These are phyloP conservation scores for Cercospora canescens DNA, from an alignment of 2,329 filamentous ascomycete genomes.

Conservation along the genomic window DNA sequence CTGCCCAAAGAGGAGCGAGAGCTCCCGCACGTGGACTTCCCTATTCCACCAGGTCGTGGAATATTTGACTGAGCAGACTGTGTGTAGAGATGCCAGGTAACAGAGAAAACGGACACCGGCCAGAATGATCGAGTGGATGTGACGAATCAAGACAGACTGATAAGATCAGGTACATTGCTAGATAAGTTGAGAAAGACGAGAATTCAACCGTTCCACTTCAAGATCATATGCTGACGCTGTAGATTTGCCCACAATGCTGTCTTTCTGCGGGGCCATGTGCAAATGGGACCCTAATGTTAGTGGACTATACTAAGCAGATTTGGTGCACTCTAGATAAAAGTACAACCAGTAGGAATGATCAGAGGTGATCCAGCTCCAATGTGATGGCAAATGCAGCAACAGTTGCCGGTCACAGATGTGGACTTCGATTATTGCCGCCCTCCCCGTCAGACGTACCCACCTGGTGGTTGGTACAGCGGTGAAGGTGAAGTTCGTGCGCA, in stretches of 20 bases:
- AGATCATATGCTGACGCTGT: too few relatives aligned
- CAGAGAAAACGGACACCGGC: too few relatives aligned
- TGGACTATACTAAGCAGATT: too few relatives aligned
- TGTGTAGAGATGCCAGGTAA: not conserved
- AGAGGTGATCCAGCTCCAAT: not conserved
- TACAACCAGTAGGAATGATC: not conserved
- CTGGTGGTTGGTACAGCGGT: not conserved
- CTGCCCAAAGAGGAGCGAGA: constrained; percentile 14
- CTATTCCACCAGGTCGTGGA: constrained; percentile 19
- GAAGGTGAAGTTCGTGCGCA: not conserved
- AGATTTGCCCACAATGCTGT: too few relatives aligned
- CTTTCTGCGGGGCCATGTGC: not conserved
- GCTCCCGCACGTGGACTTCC: constrained; percentile 24
- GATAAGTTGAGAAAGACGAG: not conserved
- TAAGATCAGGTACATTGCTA: not conserved
- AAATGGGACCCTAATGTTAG: too few relatives aligned
- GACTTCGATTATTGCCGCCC: not conserved
- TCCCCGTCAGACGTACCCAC: not conserved
- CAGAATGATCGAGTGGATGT: too few relatives aligned
- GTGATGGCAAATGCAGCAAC: not conserved
- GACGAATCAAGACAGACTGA: too few relatives aligned
- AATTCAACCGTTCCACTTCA: not conserved
- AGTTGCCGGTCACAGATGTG: not conserved
- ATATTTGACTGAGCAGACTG: constrained; percentile 15
- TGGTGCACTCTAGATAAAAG: not conserved